A percentile compares a stretch with the other conserved stretches of the same genome.
Conservation (phyloP, 2,329 filamentous ascomycete genomes). For the Pseudogymnoascus sp. region DNA sequence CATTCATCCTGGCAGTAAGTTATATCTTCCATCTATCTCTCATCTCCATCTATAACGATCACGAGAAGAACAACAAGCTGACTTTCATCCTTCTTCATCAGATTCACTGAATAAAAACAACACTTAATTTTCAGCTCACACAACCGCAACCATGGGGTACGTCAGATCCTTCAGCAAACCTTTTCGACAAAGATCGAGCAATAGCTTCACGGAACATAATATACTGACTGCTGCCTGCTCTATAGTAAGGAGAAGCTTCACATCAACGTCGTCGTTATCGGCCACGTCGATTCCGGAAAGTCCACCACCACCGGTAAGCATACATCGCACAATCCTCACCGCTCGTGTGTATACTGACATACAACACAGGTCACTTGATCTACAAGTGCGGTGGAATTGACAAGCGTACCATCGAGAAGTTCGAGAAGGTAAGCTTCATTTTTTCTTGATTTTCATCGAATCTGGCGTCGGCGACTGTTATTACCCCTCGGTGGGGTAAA, state of each 20-base stretch:
- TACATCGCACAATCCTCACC: neutral
- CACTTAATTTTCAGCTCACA: conserved; percentile 9
- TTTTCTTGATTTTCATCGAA: conserved; percentile 10
- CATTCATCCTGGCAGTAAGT: conserved; percentile 10
- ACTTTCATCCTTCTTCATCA: conserved; percentile 1
- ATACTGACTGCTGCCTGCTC: conserved; percentile 21
- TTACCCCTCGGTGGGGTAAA: conserved; percentile 29
- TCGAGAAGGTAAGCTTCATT: conserved; percentile 81
- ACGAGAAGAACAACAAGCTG: conserved; percentile 1
- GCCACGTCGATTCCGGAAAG: conserved; percentile 99
- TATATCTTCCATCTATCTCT: neutral
- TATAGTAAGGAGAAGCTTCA: conserved; percentile 90
- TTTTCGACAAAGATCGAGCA: conserved; percentile 16
- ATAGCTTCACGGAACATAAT: conserved; percentile 16
- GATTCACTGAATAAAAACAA: conserved; percentile 7
- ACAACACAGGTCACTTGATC: conserved; percentile 80
- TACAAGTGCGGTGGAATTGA: conserved; percentile 99
- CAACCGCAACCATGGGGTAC: conserved; percentile 30
- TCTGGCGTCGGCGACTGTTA: conserved; percentile 21
- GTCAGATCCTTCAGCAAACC: conserved; percentile 17
- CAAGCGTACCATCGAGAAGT: conserved; percentile 99
- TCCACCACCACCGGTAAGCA: conserved; percentile 86
- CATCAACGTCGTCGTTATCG: conserved; percentile 98
- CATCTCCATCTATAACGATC: neutral
- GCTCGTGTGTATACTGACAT: conserved; percentile 21